Conservation (phyloP, 495 filamentous ascomycete genomes). For the Polyplosphaeria fusca region DNA sequence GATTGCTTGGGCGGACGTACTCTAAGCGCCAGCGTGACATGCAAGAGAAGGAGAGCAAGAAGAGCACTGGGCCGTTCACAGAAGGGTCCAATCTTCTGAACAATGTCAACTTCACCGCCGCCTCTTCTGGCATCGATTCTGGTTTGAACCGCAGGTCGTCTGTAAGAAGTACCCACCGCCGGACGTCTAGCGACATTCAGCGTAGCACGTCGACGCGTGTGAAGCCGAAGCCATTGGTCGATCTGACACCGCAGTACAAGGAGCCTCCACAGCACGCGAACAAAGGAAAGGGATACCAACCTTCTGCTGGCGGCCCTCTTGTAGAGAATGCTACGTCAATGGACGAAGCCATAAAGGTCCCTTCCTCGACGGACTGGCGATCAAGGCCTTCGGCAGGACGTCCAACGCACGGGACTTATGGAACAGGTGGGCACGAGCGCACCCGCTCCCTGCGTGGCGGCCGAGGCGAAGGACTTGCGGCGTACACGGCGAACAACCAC, state of each 20-base stretch:
- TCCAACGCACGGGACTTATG: slow-evolving; percentile 20
- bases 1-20: slow-evolving; percentile 63
- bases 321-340: slow-evolving; percentile 64
- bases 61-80: slow-evolving; percentile 43
- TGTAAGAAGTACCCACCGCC: slow-evolving; percentile 22
- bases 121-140: slow-evolving; percentile 3
- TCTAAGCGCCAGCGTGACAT: slow-evolving; percentile 57
- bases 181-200: slow-evolving; percentile 32
- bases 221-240: slow-evolving; percentile 64
- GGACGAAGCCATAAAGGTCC: slow-evolving; percentile 52
- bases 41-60: slow-evolving; percentile 52
- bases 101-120: slow-evolving; percentile 7
- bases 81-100: slow-evolving; percentile 53
- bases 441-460: slow-evolving; percentile 16
- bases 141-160: slow-evolving; percentile 18
- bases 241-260: slow-evolving; percentile 69
- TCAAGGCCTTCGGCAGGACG: slow-evolving; percentile 36
- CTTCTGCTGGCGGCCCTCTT: slow-evolving; percentile 53
- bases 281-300: slow-evolving; percentile 65
- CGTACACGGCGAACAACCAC: slow-evolving; percentile 30
- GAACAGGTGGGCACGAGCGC: slow-evolving; percentile 23
- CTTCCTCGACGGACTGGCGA: slow-evolving; percentile 54
- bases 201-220: slow-evolving; percentile 32
- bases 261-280: slow-evolving; percentile 69
- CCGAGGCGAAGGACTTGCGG: slow-evolving; percentile 16